Evolutionary conservation across 1,139 yeast genomes (phyloP).

Genomic region (Magnusiomyces suaveolens): DNA sequence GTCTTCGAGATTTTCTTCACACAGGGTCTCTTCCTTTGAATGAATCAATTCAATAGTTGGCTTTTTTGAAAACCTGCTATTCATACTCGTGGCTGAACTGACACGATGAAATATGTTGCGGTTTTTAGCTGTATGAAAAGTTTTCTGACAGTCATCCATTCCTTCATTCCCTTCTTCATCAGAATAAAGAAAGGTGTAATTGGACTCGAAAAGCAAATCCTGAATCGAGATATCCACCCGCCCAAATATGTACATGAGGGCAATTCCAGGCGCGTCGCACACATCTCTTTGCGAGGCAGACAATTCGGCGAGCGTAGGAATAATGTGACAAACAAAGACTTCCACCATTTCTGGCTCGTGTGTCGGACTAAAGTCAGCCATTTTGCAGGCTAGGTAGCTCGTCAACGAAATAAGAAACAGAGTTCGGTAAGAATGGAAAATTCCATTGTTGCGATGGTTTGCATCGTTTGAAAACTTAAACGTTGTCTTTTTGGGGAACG

Average conservation of each 20-base stretch:
- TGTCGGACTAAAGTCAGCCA: slow-evolving; percentile 11
- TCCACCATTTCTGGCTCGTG: slow-evolving; percentile 7
- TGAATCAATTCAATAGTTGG: too few species aligned
- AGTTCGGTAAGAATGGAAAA: slow-evolving; percentile 8
- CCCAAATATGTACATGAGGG: slow-evolving; percentile 14
- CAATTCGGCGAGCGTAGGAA: slow-evolving; percentile 11
- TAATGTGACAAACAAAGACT: slow-evolving; percentile 7
- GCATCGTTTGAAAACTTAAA: background rate
- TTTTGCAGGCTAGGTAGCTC: slow-evolving; percentile 12
- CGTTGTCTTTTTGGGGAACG: background rate
- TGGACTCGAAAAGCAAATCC: slow-evolving; percentile 5
- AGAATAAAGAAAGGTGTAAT: background rate
- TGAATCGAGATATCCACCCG: slow-evolving; percentile 10
- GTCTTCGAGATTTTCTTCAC: too few species aligned
- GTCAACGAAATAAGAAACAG: slow-evolving; percentile 10
- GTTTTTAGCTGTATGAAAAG: too few species aligned
- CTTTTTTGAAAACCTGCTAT: too few species aligned
- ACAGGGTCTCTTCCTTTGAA: too few species aligned
- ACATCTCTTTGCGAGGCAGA: slow-evolving; percentile 10
- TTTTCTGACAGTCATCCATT: background rate
- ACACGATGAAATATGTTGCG: too few species aligned
- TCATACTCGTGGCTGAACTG: background rate
- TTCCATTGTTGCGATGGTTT: background rate
- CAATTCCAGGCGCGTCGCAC: slow-evolving; percentile 14
- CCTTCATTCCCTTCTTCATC: background rate